Percentiles rank a stretch among this genome's conserved stretches.
These are phyloP conservation scores for Polyporus arcularius DNA, from an alignment of 768 basidiomycete species.

Conservation along the genomic window DNA sequence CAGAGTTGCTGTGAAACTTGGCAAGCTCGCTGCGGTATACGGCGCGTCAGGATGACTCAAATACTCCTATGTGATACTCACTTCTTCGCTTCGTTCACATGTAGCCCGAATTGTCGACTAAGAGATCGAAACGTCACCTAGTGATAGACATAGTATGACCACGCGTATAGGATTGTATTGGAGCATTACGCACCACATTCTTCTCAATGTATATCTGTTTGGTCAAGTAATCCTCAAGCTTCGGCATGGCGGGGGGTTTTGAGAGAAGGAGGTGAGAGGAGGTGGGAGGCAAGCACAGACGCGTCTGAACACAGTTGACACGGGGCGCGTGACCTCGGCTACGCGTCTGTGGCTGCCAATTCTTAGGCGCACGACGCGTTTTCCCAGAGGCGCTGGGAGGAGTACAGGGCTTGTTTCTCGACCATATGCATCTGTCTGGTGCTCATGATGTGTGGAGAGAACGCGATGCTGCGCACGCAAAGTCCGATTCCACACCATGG, in stretches of 20 bases:
- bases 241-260: conserved; percentile 1
- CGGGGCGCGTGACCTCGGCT: conserved; percentile 11
- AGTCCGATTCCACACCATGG: too few relatives aligned
- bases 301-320: conserved; percentile 2
- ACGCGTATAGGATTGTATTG: neutral
- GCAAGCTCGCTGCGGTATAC: conserved; percentile 57
- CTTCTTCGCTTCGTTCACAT: conserved; percentile 83
- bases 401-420: too few relatives aligned
- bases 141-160: neutral
- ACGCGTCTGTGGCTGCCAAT: conserved; percentile 18
- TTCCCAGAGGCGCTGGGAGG: too few relatives aligned
- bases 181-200: conserved; percentile 38
- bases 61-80: conserved; percentile 33
- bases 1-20: conserved; percentile 50
- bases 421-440: too few relatives aligned
- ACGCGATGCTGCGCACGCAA: too few relatives aligned
- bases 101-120: conserved; percentile 67
- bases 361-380: neutral
- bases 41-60: neutral
- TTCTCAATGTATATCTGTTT: conserved; percentile 48
- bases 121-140: conserved; percentile 82
- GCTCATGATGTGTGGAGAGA: too few relatives aligned
- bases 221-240: conserved; percentile 40
- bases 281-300: neutral
- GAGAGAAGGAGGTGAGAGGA: neutral